Evolutionary conservation across 208 protist species (phyloP), one percentile per base, ranked within the genome.

Genomic region (Leishmania aethiopica): DNA sequence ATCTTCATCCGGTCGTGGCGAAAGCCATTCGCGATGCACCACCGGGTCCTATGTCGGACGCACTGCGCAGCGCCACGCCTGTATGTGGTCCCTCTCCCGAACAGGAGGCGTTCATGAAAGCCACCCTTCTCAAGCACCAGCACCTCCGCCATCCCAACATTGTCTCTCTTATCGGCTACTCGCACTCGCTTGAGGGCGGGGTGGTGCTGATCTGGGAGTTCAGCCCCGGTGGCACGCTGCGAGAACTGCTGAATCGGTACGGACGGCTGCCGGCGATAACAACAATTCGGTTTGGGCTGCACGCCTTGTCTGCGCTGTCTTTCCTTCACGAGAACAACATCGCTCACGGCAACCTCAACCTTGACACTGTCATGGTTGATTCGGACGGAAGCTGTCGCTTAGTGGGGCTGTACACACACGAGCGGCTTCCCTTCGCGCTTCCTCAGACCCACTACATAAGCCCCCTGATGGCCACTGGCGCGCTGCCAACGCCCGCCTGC

Each of bases 351-450:
- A 80, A 87, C 59, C 74, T 97, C 59, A 89, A 90, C 66, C 90
- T 93, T 11, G 81, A 90, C 64, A 95, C 91, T 71, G 82, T 95
- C 13, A 84, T 96, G 45, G 84, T 95, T 4, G 87, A 83, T 15
- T 81, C 69, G n/a, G 85, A 93, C 70, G 92, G 94, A 10, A 75
- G 84, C 57, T 94, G 88, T 75, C 94, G 93, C 74, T 82, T 97
- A 66, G 85, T 79, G 0, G 89, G 93, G 64, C 88, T 94, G 66
- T 90, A 85, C n/a, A 78, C 75, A 11, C 77, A 82, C 37, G 17
- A 28, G 22, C n/a, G 22, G 32, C 2, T 79, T 8, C 75, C 89
- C 74, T 80, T 91, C 62, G 66, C 76, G 66, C 75, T 88, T 49
- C 78, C 69, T 59, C 84, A 40, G 69, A 80, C n/a, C 53, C 89